A percentile compares a stretch with the other conserved stretches of the same genome.
These are phyloP conservation scores for Dendrobium chrysotoxum DNA, from an alignment of 106 monocot species.

Conservation along the genomic window DNA sequence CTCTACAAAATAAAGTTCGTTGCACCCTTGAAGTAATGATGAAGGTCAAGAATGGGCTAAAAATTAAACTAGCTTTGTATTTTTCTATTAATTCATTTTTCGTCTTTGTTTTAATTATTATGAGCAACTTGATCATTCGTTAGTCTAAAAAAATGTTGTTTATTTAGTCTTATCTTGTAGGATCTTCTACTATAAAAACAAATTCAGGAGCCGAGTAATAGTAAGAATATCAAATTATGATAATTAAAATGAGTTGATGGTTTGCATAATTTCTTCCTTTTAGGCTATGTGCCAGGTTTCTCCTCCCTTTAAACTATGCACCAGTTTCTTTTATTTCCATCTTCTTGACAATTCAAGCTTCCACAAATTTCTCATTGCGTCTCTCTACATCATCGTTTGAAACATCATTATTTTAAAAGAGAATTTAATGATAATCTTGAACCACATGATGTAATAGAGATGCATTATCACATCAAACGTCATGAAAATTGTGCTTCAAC, in stretches of 20 bases:
- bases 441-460: not conserved
- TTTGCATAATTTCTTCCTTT: not conserved
- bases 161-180: not conserved
- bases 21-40: too few relatives aligned
- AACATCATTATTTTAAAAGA: not conserved
- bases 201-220: not conserved
- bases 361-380: not conserved
- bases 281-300: not conserved
- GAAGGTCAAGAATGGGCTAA: too few relatives aligned
- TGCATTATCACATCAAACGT: not conserved
- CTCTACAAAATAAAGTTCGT: too few relatives aligned
- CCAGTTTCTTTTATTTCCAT: not conserved
- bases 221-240: not conserved
- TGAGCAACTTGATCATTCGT: too few relatives aligned
- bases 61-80: too few relatives aligned
- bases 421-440: not conserved
- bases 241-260: not conserved
- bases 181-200: not conserved
- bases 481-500: slow-evolving; percentile 2
- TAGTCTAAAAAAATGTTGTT: not conserved
- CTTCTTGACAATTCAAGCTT: not conserved
- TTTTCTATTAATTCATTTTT: too few relatives aligned
- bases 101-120: too few relatives aligned
- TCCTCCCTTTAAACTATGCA: not conserved
- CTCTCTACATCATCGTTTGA: not conserved